Percentiles rank a stretch among this genome's conserved stretches.
phyloP scores from a whole-genome alignment of 352 stramenopile genomes.

The Phytophthora melonis region DNA sequence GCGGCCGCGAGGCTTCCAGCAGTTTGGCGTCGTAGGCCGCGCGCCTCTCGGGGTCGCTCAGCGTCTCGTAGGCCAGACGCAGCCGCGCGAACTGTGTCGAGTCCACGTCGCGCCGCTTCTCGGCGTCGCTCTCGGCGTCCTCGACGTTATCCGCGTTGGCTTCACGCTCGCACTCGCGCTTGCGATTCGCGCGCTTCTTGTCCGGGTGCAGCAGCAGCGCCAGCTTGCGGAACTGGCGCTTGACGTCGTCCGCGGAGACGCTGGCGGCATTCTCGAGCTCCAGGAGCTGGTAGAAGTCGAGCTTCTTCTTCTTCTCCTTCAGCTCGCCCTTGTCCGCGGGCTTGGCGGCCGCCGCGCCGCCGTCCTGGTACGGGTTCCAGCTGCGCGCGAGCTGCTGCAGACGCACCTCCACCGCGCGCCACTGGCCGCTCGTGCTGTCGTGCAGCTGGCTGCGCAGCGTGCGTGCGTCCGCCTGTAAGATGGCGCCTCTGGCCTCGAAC shows the following conservation, averaged over 20 bases:
- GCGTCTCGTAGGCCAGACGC: conserved; percentile 76
- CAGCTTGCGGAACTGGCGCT: conserved; percentile 74
- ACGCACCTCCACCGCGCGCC: conserved; percentile 64
- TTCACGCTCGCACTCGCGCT: conserved; percentile 5
- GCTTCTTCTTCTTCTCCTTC: conserved; percentile 39
- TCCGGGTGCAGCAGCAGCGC: conserved; percentile 77
- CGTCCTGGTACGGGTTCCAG: conserved; percentile 86
- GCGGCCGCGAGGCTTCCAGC: conserved; percentile 18
- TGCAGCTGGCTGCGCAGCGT: conserved; percentile 75
- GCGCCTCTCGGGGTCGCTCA: conserved; percentile 66
- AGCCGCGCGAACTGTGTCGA: conserved; percentile 74
- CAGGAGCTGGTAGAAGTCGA: conserved; percentile 77
- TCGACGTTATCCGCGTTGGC: neutral
- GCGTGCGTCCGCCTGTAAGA: conserved; percentile 64
- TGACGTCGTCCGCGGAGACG: conserved; percentile 58
- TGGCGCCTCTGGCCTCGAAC: conserved; percentile 61
- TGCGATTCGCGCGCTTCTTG: conserved; percentile 49
- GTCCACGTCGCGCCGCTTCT: conserved; percentile 25
- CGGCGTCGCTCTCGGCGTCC: conserved; percentile 8
- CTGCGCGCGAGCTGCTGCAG: conserved; percentile 63
- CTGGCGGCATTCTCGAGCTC: conserved; percentile 38
- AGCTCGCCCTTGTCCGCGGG: no score
- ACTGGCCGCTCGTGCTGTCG: conserved; percentile 68
- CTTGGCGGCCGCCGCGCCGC: conserved; percentile 6
- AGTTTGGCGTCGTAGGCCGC: conserved; percentile 70